Evolutionary conservation across 1,139 yeast genomes (phyloP).

Genomic region (Nadsonia starkeyi-henricii): DNA sequence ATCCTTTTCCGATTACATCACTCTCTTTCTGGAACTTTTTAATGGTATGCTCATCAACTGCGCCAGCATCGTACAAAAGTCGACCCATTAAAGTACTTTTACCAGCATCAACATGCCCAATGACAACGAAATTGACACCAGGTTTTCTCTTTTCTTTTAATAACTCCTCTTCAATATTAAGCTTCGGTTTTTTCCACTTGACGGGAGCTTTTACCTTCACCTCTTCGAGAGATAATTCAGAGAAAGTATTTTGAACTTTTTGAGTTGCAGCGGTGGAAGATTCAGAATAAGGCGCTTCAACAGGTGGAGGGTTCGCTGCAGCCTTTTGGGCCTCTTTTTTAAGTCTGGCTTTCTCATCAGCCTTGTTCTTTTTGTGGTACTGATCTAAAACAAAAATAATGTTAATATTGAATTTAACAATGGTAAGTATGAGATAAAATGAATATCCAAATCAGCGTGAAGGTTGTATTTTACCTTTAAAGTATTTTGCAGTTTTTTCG

Average conservation of each 20-base stretch:
- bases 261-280: not conserved
- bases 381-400: slow-evolving; percentile 7
- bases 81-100: slow-evolving; percentile 93
- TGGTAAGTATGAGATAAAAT: not conserved
- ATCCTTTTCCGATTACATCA: slow-evolving; percentile 71
- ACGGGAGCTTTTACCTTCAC: slow-evolving; percentile 4
- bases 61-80: slow-evolving; percentile 64
- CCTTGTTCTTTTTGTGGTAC: slow-evolving; percentile 9
- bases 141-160: slow-evolving; percentile 10
- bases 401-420: not conserved
- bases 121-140: slow-evolving; percentile 16
- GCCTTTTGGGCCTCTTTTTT: slow-evolving; percentile 5
- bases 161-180: slow-evolving; percentile 12
- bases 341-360: slow-evolving; percentile 7
- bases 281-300: no score
- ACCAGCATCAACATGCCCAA: slow-evolving; percentile 97
- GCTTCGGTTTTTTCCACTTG: slow-evolving; percentile 1
- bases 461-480: slow-evolving; percentile 31
- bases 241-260: not conserved
- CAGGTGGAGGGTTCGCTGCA: not conserved
- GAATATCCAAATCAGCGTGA: slow-evolving; percentile 8
- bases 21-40: slow-evolving; percentile 71
- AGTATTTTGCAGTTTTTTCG: slow-evolving; percentile 38
- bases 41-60: slow-evolving; percentile 63
- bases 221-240: not conserved